These are phyloP conservation scores for Tephrocybe sp. DNA, from an alignment of 768 basidiomycete species.

Conservation along the genomic window DNA sequence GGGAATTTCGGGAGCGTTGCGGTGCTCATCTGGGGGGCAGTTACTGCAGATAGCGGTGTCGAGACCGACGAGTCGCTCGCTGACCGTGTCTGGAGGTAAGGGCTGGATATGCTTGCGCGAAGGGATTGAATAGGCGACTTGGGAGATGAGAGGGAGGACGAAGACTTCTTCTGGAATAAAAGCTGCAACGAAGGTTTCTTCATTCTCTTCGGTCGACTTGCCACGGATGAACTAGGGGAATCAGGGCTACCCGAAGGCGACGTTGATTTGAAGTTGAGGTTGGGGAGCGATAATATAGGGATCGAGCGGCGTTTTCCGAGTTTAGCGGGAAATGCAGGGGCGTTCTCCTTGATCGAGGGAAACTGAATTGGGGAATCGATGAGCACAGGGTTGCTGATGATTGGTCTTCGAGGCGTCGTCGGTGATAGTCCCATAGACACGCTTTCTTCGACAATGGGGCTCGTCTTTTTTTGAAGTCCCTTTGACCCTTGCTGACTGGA, in stretches of 20 bases:
- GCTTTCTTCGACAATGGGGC: conserved; percentile 29
- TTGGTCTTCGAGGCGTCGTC: conserved; percentile 23
- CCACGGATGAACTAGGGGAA: conserved; percentile 31
- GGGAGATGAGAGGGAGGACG: conserved; percentile 38
- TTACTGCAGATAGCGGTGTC: conserved; percentile 52
- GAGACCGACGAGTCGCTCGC: conserved; percentile 50
- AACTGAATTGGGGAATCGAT: conserved; percentile 42
- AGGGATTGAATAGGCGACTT: conserved; percentile 20
- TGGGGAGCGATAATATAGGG: conserved; percentile 37
- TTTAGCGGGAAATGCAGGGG: conserved; percentile 11
- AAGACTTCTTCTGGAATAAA: conserved; percentile 64
- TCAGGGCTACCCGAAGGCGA: conserved; percentile 21
- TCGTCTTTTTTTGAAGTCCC: conserved; percentile 20
- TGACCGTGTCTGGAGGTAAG: conserved; percentile 31
- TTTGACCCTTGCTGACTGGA: conserved; percentile 23
- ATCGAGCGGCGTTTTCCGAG: conserved; percentile 38
- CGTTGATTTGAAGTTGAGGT: conserved; percentile 25
- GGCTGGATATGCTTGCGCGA: conserved; percentile 28
- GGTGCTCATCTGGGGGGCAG: conserved; percentile 52
- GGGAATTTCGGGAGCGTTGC: conserved; percentile 37
- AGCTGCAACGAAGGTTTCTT: conserved; percentile 72
- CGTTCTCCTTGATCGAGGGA: conserved; percentile 31
- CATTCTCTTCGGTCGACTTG: conserved; percentile 33
- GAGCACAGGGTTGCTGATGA: conserved; percentile 30
- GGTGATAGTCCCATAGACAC: conserved; percentile 17